Conservation (phyloP, 768 basidiomycete species). For the Phylloporus scabripes region DNA sequence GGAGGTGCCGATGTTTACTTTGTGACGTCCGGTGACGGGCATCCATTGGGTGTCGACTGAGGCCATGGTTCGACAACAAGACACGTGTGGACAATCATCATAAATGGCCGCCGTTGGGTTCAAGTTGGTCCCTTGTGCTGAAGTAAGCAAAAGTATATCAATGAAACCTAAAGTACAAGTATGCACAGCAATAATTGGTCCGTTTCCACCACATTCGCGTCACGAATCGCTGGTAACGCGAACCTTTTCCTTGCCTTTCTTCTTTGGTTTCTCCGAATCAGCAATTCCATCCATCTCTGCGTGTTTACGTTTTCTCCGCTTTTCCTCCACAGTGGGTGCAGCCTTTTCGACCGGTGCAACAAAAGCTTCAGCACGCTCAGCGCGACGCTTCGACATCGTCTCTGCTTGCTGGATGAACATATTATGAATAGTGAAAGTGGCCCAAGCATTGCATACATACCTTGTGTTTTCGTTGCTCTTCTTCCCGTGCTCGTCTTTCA, state of each 20-base stretch:
- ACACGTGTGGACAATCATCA: constrained; percentile 12
- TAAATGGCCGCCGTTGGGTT: constrained; percentile 14
- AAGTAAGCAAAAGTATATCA: constrained; percentile 17
- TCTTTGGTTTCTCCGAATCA: constrained; percentile 37
- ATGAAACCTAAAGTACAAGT: not conserved
- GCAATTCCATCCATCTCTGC: constrained; percentile 37
- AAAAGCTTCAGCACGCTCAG: constrained; percentile 82
- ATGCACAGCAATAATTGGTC: not conserved
- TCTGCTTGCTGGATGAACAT: constrained; percentile 63
- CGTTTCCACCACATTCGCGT: not conserved
- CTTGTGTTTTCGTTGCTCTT: constrained; percentile 70
- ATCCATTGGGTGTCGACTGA: constrained; percentile 46
- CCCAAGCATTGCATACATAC: not conserved
- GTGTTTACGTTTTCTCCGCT: constrained; percentile 51
- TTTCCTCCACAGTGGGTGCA: constrained; percentile 73
- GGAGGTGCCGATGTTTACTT: constrained; percentile 57
- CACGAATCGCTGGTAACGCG: constrained; percentile 13
- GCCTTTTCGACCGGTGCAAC: constrained; percentile 79
- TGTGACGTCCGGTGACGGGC: constrained; percentile 53
- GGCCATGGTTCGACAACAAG: constrained; percentile 36
- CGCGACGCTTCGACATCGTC: constrained; percentile 60
- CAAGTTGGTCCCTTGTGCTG: constrained; percentile 15
- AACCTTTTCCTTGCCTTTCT: constrained; percentile 29
- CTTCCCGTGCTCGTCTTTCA: constrained; percentile 78
- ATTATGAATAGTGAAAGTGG: not conserved